Evolutionary conservation across 371 early-diverging fungal species (phyloP), one percentile per base, ranked within the genome.

Genomic region (Mortierella sp.): DNA sequence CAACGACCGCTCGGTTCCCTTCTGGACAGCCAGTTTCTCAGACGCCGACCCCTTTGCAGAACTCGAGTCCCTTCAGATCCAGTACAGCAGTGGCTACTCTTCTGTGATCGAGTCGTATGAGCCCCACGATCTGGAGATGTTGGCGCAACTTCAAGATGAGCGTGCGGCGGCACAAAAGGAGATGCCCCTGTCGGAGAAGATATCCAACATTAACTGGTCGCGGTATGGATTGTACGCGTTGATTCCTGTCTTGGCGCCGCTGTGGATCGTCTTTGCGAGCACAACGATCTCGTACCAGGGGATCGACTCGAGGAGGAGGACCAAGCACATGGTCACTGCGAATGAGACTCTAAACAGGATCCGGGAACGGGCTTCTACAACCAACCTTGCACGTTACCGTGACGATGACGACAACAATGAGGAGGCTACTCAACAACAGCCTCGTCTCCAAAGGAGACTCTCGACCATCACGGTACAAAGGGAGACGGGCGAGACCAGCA

Each of bases 1-100:
- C 6, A 93, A 93, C 81, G 96, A 96, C 82, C 90, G 92, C 16
- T 91, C 93, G 1, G 95, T 95, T 0, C 91, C 93, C 14, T 94
- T 91, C 78, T 91, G 91, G 91, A 94, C 93, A 6, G 91, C 93
- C n/a, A 90, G 92, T 6, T 89, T 94, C 67, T 87, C 90, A 48
- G 75, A 84, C 37, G 80, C 80, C 28, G 88, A 94, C 75, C 92
- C 92, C n/a, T 91, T 92, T 64, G 64, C 80, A 14, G 80, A 88
- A 10, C 77, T 88, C 1, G 86, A 90, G 26, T 69, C 89, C 3
- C 74, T 92, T 26, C 79, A 90, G 21, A 82, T 92, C 73, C 85
- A 84, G 71, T 84, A 84, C 77, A 57, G 71, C 44, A 48, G 55
- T 16, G 79, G 71, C 0, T 84, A 84, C 46, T 81, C 85, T 0